Percentiles rank a stretch among this genome's conserved stretches.
These are phyloP conservation scores for Astragalus membranaceus DNA, from an alignment of 306 rosid genomes.

Conservation along the genomic window DNA sequence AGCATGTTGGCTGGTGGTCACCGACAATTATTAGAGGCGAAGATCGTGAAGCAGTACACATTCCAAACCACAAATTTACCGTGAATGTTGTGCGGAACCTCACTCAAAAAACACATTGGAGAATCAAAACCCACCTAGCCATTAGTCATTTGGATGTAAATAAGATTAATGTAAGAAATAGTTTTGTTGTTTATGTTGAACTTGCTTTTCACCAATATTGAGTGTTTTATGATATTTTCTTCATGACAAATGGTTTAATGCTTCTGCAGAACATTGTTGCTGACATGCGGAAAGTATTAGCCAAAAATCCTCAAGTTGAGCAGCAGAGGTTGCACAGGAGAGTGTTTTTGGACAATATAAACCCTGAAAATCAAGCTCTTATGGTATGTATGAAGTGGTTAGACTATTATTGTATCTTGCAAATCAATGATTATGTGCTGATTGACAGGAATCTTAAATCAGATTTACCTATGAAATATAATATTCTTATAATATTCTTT, in stretches of 20 bases:
- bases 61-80: constrained; percentile 95
- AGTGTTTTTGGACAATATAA: constrained; percentile 81
- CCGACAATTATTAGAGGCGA: constrained; percentile 94
- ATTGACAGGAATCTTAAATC: constrained; percentile 13
- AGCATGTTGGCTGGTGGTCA: constrained; percentile 99
- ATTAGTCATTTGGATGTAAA: constrained; percentile 88
- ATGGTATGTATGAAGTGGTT: constrained; percentile 56
- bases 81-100: constrained; percentile 86
- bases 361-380: constrained; percentile 84
- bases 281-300: constrained; percentile 93
- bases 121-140: constrained; percentile 89
- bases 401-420: neutral
- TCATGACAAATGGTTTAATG: constrained; percentile 11
- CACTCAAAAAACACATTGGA: constrained; percentile 94
- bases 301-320: constrained; percentile 94
- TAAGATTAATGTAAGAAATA: constrained; percentile 71
- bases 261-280: constrained; percentile 81
- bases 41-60: constrained; percentile 96
- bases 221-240: constrained; percentile 1
- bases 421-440: constrained; percentile 1
- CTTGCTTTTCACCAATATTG: constrained; percentile 5
- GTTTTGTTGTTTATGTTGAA: neutral
- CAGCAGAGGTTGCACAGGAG: constrained; percentile 94
- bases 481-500: constrained; percentile 13
- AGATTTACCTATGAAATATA: neutral